Conservation (phyloP, 2,329 filamentous ascomycete genomes). For the Aspergillaceae sp. region DNA sequence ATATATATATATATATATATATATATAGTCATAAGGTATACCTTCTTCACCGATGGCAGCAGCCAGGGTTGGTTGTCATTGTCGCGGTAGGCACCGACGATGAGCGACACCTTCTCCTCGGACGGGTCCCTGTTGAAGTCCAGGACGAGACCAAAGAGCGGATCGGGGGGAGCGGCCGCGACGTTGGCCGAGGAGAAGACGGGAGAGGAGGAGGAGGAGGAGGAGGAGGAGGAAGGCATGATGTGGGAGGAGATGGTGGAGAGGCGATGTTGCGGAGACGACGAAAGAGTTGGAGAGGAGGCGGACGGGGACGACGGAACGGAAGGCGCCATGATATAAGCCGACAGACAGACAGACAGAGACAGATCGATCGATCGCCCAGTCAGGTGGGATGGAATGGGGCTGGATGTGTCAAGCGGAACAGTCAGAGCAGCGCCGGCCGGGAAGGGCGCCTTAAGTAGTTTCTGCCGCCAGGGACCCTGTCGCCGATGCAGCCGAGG, state of each 20-base stretch:
- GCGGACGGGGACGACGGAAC: slow-evolving; percentile 7
- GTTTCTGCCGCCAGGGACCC: too few species aligned
- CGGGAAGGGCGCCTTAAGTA: too few species aligned
- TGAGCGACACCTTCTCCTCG: slow-evolving; percentile 82
- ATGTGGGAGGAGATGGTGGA: slow-evolving; percentile 43
- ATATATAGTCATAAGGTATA: slow-evolving; percentile 27
- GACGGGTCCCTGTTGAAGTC: slow-evolving; percentile 72
- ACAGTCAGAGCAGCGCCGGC: too few species aligned
- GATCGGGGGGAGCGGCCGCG: slow-evolving; percentile 86
- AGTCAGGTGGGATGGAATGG: background rate
- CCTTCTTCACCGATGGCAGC: slow-evolving; percentile 91
- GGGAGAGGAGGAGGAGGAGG: slow-evolving; percentile 34
- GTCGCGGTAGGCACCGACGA: slow-evolving; percentile 91
- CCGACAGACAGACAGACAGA: too few species aligned
- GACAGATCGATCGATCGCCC: too few species aligned
- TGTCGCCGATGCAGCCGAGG: too few species aligned
- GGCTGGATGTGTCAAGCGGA: background rate
- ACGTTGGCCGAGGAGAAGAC: slow-evolving; percentile 69
- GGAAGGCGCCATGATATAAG: slow-evolving; percentile 1
- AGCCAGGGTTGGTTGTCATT: slow-evolving; percentile 96
- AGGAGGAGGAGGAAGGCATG: slow-evolving; percentile 58
- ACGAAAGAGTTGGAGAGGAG: slow-evolving; percentile 6
- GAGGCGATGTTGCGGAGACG: slow-evolving; percentile 20
- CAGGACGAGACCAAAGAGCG: slow-evolving; percentile 85
- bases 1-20: background rate